Percentiles rank a stretch among this genome's conserved stretches.
These are phyloP conservation scores for Monosporozyma siamensis DNA, from an alignment of 805 yeast species.

Conservation along the genomic window DNA sequence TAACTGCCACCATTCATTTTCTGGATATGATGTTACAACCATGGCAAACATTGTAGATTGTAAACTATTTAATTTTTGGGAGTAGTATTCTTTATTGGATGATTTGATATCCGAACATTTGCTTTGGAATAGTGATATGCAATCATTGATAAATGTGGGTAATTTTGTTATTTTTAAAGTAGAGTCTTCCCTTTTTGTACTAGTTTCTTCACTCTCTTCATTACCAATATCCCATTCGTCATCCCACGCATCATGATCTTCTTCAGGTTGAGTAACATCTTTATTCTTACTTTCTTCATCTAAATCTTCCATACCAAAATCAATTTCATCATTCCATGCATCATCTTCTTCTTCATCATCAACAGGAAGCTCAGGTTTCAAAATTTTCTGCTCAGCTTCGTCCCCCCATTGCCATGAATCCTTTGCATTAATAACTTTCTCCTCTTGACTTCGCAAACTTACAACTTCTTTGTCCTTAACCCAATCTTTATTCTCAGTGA, in stretches of 20 bases:
- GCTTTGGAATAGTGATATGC: conserved; percentile 10
- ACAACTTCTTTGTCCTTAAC: background rate
- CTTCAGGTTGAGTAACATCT: background rate
- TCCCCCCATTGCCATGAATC: too few relatives aligned
- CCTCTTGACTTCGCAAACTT: background rate
- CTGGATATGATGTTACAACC: conserved; percentile 11
- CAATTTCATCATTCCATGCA: conserved; percentile 16
- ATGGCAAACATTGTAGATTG: conserved; percentile 25
- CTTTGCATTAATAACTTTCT: too few relatives aligned
- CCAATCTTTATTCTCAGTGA: conserved; percentile 5
- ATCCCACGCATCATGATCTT: conserved; percentile 9
- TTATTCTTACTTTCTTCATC: background rate
- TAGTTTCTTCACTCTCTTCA: background rate
- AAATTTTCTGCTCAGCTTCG: too few relatives aligned
- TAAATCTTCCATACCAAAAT: conserved; percentile 12
- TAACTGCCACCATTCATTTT: conserved; percentile 23
- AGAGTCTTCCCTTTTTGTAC: conserved; percentile 1
- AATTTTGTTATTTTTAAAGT: conserved; percentile 12
- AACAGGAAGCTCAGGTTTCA: conserved; percentile 2
- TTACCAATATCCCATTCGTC: conserved; percentile 13
- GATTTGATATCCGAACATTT: conserved; percentile 7
- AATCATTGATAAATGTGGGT: conserved; percentile 11
- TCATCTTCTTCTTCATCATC: conserved; percentile 9
- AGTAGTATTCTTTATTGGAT: conserved; percentile 11
- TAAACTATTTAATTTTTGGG: conserved; percentile 22